phyloP scores from a whole-genome alignment of 2,329 filamentous ascomycete genomes.

The Fusarium annulatum region DNA sequence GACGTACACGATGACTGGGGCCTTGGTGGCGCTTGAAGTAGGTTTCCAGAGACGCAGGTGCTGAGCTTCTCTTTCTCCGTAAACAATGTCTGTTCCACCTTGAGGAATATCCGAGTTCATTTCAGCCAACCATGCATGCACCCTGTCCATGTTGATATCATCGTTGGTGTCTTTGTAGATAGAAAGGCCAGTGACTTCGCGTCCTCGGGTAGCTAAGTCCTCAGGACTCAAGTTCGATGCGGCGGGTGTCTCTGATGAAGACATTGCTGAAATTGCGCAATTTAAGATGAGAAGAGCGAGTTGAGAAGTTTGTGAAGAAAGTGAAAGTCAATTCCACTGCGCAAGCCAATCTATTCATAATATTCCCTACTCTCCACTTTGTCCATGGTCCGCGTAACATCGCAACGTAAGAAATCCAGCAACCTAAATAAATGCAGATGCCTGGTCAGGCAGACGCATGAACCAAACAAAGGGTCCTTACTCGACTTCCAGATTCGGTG shows the following conservation, averaged over 20 bases:
- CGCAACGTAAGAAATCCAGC: not conserved
- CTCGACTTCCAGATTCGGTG: not conserved
- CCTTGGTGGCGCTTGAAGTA: rapidly evolving
- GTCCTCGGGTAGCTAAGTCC: not conserved
- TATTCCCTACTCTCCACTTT: not conserved
- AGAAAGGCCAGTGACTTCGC: not conserved
- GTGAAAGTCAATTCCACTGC: rapidly evolving
- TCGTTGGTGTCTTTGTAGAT: not conserved
- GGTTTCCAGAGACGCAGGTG: slow-evolving; percentile 3
- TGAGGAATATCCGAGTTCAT: not conserved
- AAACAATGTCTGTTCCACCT: not conserved
- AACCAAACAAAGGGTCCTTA: not conserved
- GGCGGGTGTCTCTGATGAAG: not conserved
- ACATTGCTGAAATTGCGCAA: too few species aligned
- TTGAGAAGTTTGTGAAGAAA: not conserved
- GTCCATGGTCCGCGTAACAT: not conserved
- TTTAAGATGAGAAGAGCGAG: rapidly evolving
- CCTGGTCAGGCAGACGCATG: not conserved
- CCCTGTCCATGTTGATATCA: not conserved
- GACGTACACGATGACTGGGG: not conserved
- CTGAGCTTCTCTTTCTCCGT: not conserved
- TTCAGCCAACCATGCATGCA: not conserved
- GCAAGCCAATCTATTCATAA: not conserved
- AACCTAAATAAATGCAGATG: not conserved
- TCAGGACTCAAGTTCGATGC: not conserved